phyloP scores from a whole-genome alignment of 1,284 basidiomycete species.

The Inonotus hispidus region DNA sequence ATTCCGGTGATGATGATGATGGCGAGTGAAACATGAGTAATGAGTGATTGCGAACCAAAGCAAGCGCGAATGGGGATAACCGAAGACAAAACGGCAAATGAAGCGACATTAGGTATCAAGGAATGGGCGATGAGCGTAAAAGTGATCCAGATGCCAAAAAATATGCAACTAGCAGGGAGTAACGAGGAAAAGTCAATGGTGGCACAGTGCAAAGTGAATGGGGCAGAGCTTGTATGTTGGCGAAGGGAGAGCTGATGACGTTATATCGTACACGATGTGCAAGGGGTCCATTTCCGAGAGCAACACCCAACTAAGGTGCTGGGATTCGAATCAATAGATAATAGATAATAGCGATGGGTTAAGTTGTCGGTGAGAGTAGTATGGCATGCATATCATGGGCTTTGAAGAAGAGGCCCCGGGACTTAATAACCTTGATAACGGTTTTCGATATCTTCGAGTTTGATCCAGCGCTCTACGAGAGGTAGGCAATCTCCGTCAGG shows the following conservation, averaged over 20 bases:
- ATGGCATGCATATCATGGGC: neutral
- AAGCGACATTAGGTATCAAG: neutral
- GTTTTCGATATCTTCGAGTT: neutral
- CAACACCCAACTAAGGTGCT: too few species aligned
- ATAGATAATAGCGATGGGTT: neutral
- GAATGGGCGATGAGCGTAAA: neutral
- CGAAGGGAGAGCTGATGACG: too few species aligned
- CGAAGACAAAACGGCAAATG: neutral
- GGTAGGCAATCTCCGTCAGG: slow-evolving; percentile 10
- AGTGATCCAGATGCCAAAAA: too few species aligned
- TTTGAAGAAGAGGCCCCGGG: neutral
- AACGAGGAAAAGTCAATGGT: neutral
- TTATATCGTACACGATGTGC: too few species aligned
- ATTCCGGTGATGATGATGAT: too few species aligned
- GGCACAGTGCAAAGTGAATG: too few species aligned
- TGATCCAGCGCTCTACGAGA: neutral
- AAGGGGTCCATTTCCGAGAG: too few species aligned
- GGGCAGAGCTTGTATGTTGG: too few species aligned
- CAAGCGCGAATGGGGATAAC: too few species aligned
- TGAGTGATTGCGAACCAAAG: too few species aligned
- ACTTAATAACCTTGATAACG: neutral
- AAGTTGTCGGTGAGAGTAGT: too few species aligned
- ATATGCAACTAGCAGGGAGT: neutral
- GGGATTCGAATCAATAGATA: neutral
- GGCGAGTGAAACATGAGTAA: neutral